These are phyloP conservation scores for Penicillium paxilli DNA, from an alignment of 495 filamentous ascomycete genomes.

Conservation along the genomic window DNA sequence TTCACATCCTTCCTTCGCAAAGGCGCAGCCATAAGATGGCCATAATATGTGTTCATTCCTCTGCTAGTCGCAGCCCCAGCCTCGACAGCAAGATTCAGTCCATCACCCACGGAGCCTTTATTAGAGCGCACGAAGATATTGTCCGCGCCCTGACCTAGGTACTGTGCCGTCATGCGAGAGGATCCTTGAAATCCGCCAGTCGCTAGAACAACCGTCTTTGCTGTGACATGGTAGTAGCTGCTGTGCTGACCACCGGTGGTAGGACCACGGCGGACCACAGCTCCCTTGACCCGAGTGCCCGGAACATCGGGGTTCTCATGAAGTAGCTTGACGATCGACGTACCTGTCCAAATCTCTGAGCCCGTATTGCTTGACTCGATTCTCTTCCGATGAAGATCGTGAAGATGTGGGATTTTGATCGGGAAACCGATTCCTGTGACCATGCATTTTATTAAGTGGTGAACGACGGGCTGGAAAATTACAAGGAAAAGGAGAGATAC, in stretches of 20 bases:
- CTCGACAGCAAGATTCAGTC: constrained; percentile 15
- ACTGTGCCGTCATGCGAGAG: constrained; percentile 13
- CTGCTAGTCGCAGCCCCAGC: constrained; percentile 22
- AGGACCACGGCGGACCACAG: constrained; percentile 11
- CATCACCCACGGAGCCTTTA: constrained; percentile 25
- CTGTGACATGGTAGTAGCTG: constrained; percentile 16
- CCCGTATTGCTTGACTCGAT: constrained; percentile 11
- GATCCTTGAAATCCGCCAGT: constrained; percentile 29
- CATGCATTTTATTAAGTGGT: neutral
- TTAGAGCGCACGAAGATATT: constrained; percentile 32
- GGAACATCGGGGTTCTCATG: constrained; percentile 15
- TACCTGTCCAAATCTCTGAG: constrained; percentile 16
- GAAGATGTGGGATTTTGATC: constrained; percentile 22
- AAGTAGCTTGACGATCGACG: constrained; percentile 21
- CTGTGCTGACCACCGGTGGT: neutral
- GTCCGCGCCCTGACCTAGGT: constrained; percentile 23
- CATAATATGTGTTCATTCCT: constrained; percentile 28
- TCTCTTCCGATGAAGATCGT: constrained; percentile 14
- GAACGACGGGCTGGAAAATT: neutral
- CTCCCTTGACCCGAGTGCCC: constrained; percentile 21
- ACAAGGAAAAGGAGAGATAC: neutral
- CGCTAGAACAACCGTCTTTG: constrained; percentile 22
- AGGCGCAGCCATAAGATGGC: constrained; percentile 23
- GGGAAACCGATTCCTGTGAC: constrained; percentile 26
- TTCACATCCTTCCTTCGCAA: constrained; percentile 17